These are phyloP conservation scores for Kodamaea suecica DNA, from an alignment of 1,139 yeast species.

Conservation along the genomic window DNA sequence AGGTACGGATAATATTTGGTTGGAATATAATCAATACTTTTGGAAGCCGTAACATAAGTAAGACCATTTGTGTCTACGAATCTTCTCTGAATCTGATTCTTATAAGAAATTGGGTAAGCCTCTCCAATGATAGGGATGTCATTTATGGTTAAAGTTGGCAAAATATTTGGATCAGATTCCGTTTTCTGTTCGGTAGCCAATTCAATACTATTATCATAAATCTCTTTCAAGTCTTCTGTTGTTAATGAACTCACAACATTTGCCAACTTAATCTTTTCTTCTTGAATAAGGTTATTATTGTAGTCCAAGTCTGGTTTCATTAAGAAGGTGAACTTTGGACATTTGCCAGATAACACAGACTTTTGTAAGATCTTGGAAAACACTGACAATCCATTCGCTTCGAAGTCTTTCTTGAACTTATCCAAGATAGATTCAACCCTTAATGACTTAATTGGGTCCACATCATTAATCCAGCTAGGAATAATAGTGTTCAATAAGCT, in stretches of 20 bases:
- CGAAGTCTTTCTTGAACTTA: slow-evolving; percentile 60
- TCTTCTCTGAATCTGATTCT: slow-evolving; percentile 40
- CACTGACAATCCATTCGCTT: slow-evolving; percentile 50
- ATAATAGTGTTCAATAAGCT: slow-evolving; percentile 68
- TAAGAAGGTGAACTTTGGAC: slow-evolving; percentile 61
- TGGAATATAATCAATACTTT: slow-evolving; percentile 57
- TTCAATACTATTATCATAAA: slow-evolving; percentile 57
- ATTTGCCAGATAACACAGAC: slow-evolving; percentile 42
- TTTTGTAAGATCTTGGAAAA: slow-evolving; percentile 56
- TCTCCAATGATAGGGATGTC: slow-evolving; percentile 70
- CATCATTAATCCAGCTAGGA: slow-evolving; percentile 80
- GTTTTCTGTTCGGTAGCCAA: slow-evolving; percentile 63
- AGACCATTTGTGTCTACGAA: slow-evolving; percentile 72
- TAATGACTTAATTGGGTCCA: slow-evolving; percentile 65
- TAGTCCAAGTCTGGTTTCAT: slow-evolving; percentile 70
- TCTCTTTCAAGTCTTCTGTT: slow-evolving; percentile 54
- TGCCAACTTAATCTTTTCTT: slow-evolving; percentile 56
- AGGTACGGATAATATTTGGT: slow-evolving; percentile 60
- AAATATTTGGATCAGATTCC: slow-evolving; percentile 68
- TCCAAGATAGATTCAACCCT: slow-evolving; percentile 61
- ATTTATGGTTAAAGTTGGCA: slow-evolving; percentile 69
- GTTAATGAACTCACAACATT: slow-evolving; percentile 43
- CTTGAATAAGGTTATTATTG: slow-evolving; percentile 44
- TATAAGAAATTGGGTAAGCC: slow-evolving; percentile 32
- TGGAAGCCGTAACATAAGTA: slow-evolving; percentile 62